A percentile compares a stretch with the other conserved stretches of the same genome.
Evolutionary conservation across 176 grass and related monocot species (phyloP).

Genomic region (Sorghum bicolor): Sorghum_bicolor_NCBIv3 NC_012876.2:57401001-57401500

Average conservation of each 20-base stretch:
- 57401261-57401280: too few relatives aligned
- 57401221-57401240: too few relatives aligned
- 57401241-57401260: too few relatives aligned
- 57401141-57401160: not conserved
- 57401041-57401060: not conserved
- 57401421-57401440: not conserved
- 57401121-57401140: not conserved
- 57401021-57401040: not conserved
- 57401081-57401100: not conserved
- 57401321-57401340: not conserved
- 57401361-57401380: not conserved
- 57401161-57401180: not conserved
- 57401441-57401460: not conserved
- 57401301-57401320: not conserved
- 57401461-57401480: not conserved
- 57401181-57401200: not conserved
- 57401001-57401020: too few relatives aligned
- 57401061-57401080: not conserved
- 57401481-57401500: too few relatives aligned
- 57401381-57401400: not conserved
- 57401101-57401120: not conserved
- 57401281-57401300: not conserved
- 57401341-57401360: not conserved
- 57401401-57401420: not conserved
- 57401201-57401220: too few relatives aligned